Evolutionary conservation across 177 flowering plant genomes (phyloP), one percentile per base, ranked within the genome.

Genomic region (Vitis hybrid): DNA sequence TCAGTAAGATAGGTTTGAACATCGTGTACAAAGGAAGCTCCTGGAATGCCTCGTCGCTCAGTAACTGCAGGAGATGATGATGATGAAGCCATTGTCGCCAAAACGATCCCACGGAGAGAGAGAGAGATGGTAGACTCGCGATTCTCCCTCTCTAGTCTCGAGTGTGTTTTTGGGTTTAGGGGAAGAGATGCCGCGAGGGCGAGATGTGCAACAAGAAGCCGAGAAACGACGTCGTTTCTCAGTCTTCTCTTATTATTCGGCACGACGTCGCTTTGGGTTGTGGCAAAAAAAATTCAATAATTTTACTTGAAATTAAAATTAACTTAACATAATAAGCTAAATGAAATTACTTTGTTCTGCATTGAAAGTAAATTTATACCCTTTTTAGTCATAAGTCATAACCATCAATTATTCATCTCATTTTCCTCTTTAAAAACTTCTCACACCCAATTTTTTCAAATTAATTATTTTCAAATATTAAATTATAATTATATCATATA

Each of bases 1-100:
- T 88, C 92, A 17, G 76, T 61, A 68, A 95, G 94, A 72, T 86
- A 93, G 11, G 84, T 78, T 56, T 90, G 92, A 2, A 95, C 97
- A 74, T 93, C 99, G 56, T 88, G 91, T 0, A 93, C 91, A 71
- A 94, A 94, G 19, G 92, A 76, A 61, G 97, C 95, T 56, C 82
- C 97, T 1, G 97, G 97, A 15, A 92, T 92, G 4, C 97, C 95
- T 74, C 98, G 86, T 69, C 97, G 79, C 78, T 89, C 99, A 3
- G 84, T 56, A 34, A 73, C 74, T 15, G 3, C 73, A 1, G 80
- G 6, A 14, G 65, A 19, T 0, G 84, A 65, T 0, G 77, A 26
- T 1, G 84, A 69, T 3, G 76, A 81, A 57, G 79, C 74, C 82
- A 75, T 76, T 14, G 17, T 62, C 62, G 26, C 52, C 45, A 34